Evolutionary conservation across 306 rosid genomes (phyloP).

Genomic region (Crotalaria pallida): DNA sequence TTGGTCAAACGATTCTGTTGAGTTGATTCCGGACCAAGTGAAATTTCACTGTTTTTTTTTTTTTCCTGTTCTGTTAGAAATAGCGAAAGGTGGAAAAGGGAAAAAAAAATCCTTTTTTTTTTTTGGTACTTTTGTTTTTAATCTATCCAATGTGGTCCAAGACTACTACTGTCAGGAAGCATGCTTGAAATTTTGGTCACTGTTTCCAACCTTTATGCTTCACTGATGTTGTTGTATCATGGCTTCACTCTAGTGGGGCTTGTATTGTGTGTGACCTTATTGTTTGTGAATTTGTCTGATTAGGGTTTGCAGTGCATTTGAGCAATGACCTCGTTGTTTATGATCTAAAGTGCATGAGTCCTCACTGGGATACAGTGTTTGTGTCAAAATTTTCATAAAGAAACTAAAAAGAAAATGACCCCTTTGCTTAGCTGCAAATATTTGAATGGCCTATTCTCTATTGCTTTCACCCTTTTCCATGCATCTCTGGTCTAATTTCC

Average conservation of each 20-base stretch:
- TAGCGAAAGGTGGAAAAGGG: conserved; percentile 5
- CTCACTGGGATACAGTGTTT: conserved; percentile 20
- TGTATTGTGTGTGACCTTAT: neutral
- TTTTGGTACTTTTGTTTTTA: too few species aligned
- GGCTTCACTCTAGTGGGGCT: conserved; percentile 40
- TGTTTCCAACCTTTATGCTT: conserved; percentile 22
- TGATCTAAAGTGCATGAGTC: neutral
- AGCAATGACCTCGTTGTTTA: conserved; percentile 8
- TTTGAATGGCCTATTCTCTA: neutral
- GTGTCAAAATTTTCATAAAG: neutral
- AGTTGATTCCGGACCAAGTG: neutral
- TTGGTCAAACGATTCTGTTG: neutral
- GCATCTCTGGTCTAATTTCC: neutral
- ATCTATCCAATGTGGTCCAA: conserved; percentile 31
- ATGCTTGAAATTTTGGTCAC: conserved; percentile 18
- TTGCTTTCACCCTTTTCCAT: neutral
- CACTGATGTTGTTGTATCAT: conserved; percentile 24
- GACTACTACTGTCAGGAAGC: conserved; percentile 32
- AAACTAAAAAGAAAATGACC: neutral
- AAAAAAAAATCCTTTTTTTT: neutral
- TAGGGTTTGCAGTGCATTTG: neutral
- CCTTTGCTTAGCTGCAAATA: neutral
- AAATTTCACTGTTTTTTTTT: conserved; percentile 16
- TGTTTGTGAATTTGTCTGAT: conserved; percentile 22
- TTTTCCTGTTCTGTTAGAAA: neutral